Evolutionary conservation across 805 yeast genomes (phyloP), one percentile per base, ranked within the genome.

Genomic region (Monosporozyma siamensis): DNA sequence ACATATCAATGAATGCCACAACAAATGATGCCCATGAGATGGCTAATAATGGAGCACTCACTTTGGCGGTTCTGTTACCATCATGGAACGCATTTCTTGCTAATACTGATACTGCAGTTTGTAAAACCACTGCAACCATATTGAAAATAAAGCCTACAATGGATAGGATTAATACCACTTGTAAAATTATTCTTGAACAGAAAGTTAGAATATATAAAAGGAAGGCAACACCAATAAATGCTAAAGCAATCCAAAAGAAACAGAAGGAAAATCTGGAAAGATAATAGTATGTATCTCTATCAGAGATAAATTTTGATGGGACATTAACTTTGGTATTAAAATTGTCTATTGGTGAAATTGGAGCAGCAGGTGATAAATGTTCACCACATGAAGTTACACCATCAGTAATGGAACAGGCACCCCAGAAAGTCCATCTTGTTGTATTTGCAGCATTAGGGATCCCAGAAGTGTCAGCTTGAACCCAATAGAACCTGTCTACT

Each of bases 351-450:
- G 90, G 90, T 7, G 89, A 81, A 43, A 83, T 62, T 42, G 92
- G 87, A 54, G 69, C 74, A 39, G 81, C 90, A 23, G 92, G 87
- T 11, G 78, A 75, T 35, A 71, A 59, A 23, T 52, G 32, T 6
- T 44, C 42, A 21, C 49, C 47, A 27, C 59, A 53, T 32, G 40
- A 30, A 4, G 50, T 50, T n/a, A 21, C 22, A 48, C 50, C 55
- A 24, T 53, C 49, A 8, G 26, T 26, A 38, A 39, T 40, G 41
- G 42, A 47, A 61, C 86, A 79, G 37, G 81, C 71, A 51, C 90
- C 89, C 90, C 90, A 83, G 67, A 77, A 82, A 2, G 89, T 81
- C 89, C 89, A 83, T 54, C 84, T 77, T n/a, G 86, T 67, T 39
- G 67, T 53, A 29, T 59, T 60, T 18, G 68, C 60, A 6, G 82